Evolutionary conservation across 495 filamentous ascomycete genomes (phyloP).

Genomic region (Talaromyces nanjingensis): DNA sequence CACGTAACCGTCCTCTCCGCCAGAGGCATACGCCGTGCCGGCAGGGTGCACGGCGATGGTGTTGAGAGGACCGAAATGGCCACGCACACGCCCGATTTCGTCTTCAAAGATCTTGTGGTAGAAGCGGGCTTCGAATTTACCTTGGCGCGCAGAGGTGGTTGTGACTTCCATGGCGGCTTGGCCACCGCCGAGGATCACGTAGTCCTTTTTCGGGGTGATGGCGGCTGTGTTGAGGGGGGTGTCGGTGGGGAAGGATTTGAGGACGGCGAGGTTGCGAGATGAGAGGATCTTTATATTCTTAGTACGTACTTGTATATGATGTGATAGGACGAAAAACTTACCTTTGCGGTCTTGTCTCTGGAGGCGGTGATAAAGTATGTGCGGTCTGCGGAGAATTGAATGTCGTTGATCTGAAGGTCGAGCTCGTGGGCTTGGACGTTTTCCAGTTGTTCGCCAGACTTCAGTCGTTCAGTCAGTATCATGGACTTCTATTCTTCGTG

Average conservation of each 20-base stretch:
- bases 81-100: constrained; percentile 92
- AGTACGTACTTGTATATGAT: too few relatives aligned
- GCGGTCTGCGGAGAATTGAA: constrained; percentile 89
- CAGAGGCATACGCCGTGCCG: constrained; percentile 85
- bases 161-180: constrained; percentile 99
- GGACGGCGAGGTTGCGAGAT: constrained; percentile 72
- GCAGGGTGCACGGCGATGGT: constrained; percentile 82
- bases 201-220: constrained; percentile 92
- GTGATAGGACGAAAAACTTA: constrained; percentile 22
- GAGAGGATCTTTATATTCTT: constrained; percentile 61
- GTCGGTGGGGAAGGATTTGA: constrained; percentile 88
- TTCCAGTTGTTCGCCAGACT: constrained; percentile 76
- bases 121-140: constrained; percentile 98
- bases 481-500: neutral
- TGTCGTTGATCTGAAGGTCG: constrained; percentile 78
- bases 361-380: constrained; percentile 97
- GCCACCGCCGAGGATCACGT: constrained; percentile 92
- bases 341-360: constrained; percentile 96
- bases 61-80: constrained; percentile 94
- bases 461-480: constrained; percentile 4
- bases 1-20: constrained; percentile 98
- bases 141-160: constrained; percentile 85
- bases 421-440: constrained; percentile 76
- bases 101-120: constrained; percentile 99
- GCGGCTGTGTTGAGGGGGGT: constrained; percentile 95